phyloP scores from a whole-genome alignment of 495 filamentous ascomycete species.

The Penicillium maclennaniae region DNA sequence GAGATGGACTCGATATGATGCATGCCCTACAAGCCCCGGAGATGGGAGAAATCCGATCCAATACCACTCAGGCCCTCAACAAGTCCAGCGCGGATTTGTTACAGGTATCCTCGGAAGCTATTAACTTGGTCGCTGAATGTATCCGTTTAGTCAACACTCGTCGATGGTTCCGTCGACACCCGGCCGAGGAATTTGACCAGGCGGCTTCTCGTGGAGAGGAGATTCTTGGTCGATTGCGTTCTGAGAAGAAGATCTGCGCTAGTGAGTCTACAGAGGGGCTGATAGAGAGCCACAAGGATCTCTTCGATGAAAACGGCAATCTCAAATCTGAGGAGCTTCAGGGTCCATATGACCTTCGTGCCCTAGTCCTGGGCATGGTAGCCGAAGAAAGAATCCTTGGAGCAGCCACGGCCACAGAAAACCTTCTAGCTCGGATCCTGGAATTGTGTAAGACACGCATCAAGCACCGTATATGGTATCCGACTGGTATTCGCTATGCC shows the following conservation, averaged over 20 bases:
- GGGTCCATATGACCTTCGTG: slow-evolving; percentile 8
- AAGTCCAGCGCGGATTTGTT: background rate
- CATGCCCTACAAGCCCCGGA: background rate
- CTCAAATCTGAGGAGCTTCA: slow-evolving; percentile 1
- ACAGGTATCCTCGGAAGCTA: background rate
- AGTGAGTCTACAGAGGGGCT: background rate
- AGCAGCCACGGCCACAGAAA: slow-evolving; percentile 3
- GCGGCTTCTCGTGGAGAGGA: background rate
- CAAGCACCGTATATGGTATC: background rate
- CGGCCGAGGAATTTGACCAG: background rate
- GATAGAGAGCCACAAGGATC: background rate
- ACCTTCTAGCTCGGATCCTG: background rate
- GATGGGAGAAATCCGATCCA: background rate
- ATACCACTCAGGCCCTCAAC: background rate
- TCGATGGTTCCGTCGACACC: slow-evolving; percentile 8
- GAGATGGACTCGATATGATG: background rate
- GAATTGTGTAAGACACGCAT: background rate
- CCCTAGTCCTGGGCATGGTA: slow-evolving; percentile 18
- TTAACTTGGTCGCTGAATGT: background rate
- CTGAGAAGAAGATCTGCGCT: background rate
- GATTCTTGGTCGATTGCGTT: background rate
- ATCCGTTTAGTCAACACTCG: slow-evolving; percentile 12
- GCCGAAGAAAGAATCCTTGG: slow-evolving; percentile 20
- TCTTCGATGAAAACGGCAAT: background rate
- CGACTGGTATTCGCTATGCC: background rate